Evolutionary conservation across 768 basidiomycete genomes (phyloP), one percentile per base, ranked within the genome.

Genomic region (Pholiota molesta): DNA sequence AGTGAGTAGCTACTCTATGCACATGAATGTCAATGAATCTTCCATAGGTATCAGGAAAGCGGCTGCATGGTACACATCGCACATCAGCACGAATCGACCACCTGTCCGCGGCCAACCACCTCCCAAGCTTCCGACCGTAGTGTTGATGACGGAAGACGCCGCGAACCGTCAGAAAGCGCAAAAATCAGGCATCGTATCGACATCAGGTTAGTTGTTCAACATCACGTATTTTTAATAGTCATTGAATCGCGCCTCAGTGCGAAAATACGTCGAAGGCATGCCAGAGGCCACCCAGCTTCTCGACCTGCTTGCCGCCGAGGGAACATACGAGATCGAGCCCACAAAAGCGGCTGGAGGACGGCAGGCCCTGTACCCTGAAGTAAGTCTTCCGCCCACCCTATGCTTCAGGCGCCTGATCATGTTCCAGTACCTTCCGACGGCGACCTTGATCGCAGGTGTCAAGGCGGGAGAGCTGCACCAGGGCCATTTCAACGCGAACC

Each of bases 401-500:
- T 9, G 0, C 11, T n/a, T 39, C 10, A 35, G n/a, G 40, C 14
- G 33, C 61, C 14, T 29, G 19, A 37, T 60, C 57, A 35, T 64
- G n/a, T 28, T 28, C 19, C 13, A 99, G 94, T 96, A 99, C 72
- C 79, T 97, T 16, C 81, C 95, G 0, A 80, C 83, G 9, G 81
- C 88, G 0, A 86, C 85, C 0, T 74, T 98, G 9, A 70, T 86
- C 40, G 92, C 95, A 10, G 96, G 95, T 1, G 81, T 98, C 60
- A 96, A 95, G 73, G 84, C 86, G 3, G 94, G 93, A 2, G 79
- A 89, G 44, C 83, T 96, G 3, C 86, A 94, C 69, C 94, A 98
- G 77, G 97, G 97, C 0, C 89, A 96, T 71, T 99, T 97, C 77
- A 95, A 92, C 69, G 94, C 95, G 2, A 97, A 93, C 67, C 89